These are phyloP conservation scores for Aspergillus nomiae DNA, from an alignment of 2,329 filamentous ascomycete species.

Conservation along the genomic window DNA sequence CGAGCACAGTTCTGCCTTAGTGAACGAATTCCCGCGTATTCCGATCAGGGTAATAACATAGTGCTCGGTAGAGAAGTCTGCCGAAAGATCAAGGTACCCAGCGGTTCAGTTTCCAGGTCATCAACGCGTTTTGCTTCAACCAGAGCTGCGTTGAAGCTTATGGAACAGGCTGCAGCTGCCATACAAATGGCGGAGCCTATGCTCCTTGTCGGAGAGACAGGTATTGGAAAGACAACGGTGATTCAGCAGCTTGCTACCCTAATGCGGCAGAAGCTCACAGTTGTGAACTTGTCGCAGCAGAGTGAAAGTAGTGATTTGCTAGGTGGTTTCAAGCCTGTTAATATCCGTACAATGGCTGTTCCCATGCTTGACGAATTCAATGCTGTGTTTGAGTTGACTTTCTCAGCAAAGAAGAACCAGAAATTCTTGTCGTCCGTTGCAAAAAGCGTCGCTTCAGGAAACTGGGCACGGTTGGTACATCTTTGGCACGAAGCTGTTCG, in stretches of 20 bases:
- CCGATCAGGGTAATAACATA: constrained; percentile 61
- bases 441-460: constrained; percentile 76
- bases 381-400: constrained; percentile 82
- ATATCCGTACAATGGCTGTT: constrained; percentile 80
- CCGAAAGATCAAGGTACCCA: constrained; percentile 55
- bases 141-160: constrained; percentile 75
- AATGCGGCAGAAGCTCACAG: constrained; percentile 82
- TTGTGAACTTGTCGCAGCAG: constrained; percentile 96
- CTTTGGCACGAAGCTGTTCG: constrained; percentile 87
- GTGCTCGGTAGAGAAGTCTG: constrained; percentile 68
- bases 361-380: constrained; percentile 94
- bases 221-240: constrained; percentile 96
- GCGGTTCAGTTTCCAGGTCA: constrained; percentile 47
- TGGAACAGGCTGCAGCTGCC: constrained; percentile 86
- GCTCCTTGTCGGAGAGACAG: constrained; percentile 95
- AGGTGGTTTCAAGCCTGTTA: constrained; percentile 95
- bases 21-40: constrained; percentile 70
- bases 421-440: constrained; percentile 79
- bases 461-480: constrained; percentile 84
- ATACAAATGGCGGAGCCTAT: constrained; percentile 85
- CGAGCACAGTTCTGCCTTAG: constrained; percentile 75
- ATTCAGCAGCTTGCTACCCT: constrained; percentile 87
- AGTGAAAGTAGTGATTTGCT: constrained; percentile 95
- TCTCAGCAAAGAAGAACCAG: constrained; percentile 84
- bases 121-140: constrained; percentile 77